Evolutionary conservation across 345 rosid genomes (phyloP).

Genomic region (Rhodamnia argentea): DNA sequence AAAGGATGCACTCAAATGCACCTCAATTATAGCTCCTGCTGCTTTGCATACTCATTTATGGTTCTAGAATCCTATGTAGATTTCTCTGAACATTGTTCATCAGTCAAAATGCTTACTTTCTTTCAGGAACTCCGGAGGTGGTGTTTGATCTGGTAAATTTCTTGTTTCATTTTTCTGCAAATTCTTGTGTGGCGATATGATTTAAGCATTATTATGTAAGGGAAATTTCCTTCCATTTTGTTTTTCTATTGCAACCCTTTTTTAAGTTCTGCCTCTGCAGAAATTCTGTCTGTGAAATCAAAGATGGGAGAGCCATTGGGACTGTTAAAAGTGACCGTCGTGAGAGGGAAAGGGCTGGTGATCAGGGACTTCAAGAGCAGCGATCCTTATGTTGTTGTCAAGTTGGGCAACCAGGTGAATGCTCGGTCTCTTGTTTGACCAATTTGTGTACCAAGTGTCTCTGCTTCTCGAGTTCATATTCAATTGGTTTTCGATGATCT

Average conservation of each 20-base stretch:
- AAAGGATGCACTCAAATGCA: background rate
- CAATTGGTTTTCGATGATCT: background rate
- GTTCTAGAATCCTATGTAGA: background rate
- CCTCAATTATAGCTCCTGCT: background rate
- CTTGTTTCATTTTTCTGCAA: background rate
- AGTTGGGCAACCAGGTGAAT: conserved; percentile 71
- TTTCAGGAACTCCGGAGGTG: background rate
- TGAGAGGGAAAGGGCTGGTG: conserved; percentile 67
- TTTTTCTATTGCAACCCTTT: background rate
- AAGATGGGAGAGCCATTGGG: conserved; percentile 63
- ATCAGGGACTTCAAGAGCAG: conserved; percentile 94
- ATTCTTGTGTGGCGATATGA: background rate
- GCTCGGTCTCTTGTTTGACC: background rate
- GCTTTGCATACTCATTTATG: background rate
- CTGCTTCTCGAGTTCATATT: background rate
- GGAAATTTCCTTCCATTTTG: background rate
- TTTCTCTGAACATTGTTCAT: background rate
- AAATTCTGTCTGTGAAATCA: background rate
- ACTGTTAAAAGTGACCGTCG: conserved; percentile 60
- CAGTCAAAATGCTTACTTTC: background rate
- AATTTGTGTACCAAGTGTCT: background rate
- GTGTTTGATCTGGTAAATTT: background rate
- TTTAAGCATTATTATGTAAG: background rate
- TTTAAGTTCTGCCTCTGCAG: background rate
- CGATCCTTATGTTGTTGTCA: conserved; percentile 92